Percentiles rank a stretch among this genome's conserved stretches.
Evolutionary conservation across 2,329 filamentous ascomycete genomes (phyloP).

Genomic region (Sarocladium oryzae): DNA sequence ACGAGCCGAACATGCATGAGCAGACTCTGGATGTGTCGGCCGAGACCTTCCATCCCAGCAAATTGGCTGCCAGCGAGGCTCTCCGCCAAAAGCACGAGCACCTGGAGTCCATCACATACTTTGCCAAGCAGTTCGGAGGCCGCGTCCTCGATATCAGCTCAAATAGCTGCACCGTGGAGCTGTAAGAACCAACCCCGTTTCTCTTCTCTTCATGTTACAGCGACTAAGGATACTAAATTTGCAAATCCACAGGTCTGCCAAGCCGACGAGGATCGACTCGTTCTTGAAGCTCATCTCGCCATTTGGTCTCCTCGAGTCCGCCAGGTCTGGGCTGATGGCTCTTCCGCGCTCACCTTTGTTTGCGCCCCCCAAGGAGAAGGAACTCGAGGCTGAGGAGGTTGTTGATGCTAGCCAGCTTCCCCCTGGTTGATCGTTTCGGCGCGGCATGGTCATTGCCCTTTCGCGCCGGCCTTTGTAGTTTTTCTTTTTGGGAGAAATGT

Average conservation of each 20-base stretch:
- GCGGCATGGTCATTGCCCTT: no score
- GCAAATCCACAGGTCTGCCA: conserved; percentile 62
- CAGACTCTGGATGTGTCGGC: conserved; percentile 37
- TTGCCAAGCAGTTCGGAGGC: conserved; percentile 96
- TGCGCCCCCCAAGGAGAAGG: conserved; percentile 57
- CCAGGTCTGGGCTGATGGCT: conserved; percentile 93
- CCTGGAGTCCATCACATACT: conserved; percentile 89
- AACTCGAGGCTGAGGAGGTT: conserved; percentile 87
- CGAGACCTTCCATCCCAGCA: conserved; percentile 82
- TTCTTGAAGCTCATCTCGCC: conserved; percentile 93
- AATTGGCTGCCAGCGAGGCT: conserved; percentile 81
- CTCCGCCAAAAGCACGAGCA: conserved; percentile 96
- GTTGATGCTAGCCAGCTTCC: conserved; percentile 92
- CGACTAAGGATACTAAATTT: no score
- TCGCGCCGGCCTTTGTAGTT: no score
- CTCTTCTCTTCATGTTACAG: no score
- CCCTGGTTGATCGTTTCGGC: conserved; percentile 84
- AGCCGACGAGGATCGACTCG: conserved; percentile 87
- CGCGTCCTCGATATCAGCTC: conserved; percentile 97
- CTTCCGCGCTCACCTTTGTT: conserved; percentile 86
- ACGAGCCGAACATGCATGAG: conserved; percentile 35
- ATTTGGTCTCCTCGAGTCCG: conserved; percentile 94
- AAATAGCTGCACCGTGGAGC: conserved; percentile 95
- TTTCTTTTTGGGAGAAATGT: no score
- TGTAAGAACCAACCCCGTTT: conserved; percentile 51